phyloP scores from a whole-genome alignment of 805 yeast genomes.

The Spathaspora arborariae region DNA sequence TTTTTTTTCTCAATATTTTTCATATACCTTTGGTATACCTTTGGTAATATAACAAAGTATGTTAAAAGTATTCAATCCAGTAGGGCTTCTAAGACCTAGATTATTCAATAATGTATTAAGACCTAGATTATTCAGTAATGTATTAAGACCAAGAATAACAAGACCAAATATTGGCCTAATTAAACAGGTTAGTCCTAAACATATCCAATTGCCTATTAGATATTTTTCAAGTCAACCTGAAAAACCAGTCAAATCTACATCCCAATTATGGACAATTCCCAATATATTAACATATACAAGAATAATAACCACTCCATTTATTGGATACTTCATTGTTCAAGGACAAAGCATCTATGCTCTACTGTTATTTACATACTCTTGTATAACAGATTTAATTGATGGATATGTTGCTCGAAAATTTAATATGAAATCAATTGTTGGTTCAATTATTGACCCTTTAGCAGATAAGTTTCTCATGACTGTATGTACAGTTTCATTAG shows the following conservation, averaged over 20 bases:
- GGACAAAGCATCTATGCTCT: conserved; percentile 65
- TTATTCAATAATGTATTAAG: background rate
- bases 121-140: background rate
- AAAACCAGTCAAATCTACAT: background rate
- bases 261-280: conserved; percentile 68
- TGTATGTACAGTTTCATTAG: conserved; percentile 72
- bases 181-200: background rate
- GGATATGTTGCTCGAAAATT: conserved; percentile 85
- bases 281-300: conserved; percentile 80
- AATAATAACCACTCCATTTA: conserved; percentile 74
- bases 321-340: conserved; percentile 73
- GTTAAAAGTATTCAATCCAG: conserved; percentile 1
- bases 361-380: conserved; percentile 74
- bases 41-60: background rate
- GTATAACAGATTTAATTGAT: conserved; percentile 87
- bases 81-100: conserved; percentile 1
- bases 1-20: background rate
- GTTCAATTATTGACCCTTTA: conserved; percentile 89
- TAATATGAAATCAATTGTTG: conserved; percentile 75
- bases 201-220: background rate
- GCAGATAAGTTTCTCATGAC: conserved; percentile 94
- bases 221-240: conserved; percentile 1
- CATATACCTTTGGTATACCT: too few relatives aligned
- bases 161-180: background rate
- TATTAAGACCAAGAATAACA: background rate